Percentiles rank a stretch among this genome's conserved stretches.
Evolutionary conservation across 2,329 filamentous ascomycete genomes (phyloP).

Genomic region (Monosporascus sp.): DNA sequence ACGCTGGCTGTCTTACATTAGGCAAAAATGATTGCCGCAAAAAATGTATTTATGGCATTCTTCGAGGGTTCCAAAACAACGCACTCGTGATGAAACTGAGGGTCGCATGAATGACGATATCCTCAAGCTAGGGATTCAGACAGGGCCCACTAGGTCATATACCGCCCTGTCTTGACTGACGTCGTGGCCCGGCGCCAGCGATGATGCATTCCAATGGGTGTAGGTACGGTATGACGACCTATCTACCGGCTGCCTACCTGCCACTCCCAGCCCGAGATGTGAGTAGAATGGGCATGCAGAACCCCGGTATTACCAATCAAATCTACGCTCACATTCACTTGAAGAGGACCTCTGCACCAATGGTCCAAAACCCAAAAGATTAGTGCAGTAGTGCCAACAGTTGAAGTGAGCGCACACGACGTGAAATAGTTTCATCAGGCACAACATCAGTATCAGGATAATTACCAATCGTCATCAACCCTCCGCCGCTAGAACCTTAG

Average conservation of each 20-base stretch:
- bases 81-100: neutral
- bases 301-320: neutral
- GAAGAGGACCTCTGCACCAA: too few relatives aligned
- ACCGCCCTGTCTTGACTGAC: neutral
- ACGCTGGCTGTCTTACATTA: neutral
- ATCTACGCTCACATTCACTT: neutral
- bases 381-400: too few relatives aligned
- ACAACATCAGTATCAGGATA: too few relatives aligned
- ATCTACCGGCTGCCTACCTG: neutral
- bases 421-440: too few relatives aligned
- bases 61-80: neutral
- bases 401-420: too few relatives aligned
- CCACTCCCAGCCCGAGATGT: neutral
- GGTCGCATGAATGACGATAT: neutral
- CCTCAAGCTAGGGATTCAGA: neutral
- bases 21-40: neutral
- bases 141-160: neutral
- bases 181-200: neutral
- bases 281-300: too few relatives aligned
- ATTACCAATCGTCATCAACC: too few relatives aligned
- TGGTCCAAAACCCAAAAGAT: too few relatives aligned
- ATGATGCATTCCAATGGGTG: neutral
- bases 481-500: too few relatives aligned
- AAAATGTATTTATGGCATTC: neutral
- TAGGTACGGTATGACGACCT: neutral